A percentile compares a stretch with the other conserved stretches of the same genome.
phyloP scores from a whole-genome alignment of 2,329 filamentous ascomycete species.

The Cadophora sp. region DNA sequence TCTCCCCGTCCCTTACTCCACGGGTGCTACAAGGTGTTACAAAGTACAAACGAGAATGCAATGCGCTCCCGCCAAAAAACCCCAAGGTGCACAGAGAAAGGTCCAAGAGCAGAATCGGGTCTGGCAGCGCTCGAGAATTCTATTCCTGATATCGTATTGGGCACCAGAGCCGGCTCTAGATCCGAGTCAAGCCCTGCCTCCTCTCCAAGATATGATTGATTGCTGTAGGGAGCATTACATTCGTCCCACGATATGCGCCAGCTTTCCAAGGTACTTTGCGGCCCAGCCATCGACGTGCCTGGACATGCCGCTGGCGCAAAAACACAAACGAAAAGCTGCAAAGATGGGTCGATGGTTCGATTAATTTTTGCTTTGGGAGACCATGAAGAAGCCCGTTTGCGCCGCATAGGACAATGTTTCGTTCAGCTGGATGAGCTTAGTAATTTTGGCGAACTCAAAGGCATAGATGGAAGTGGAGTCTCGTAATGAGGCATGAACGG shows the following conservation, averaged over 20 bases:
- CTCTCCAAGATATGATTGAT: background rate
- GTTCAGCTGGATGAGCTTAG: background rate
- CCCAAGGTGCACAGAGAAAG: background rate
- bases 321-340: constrained; percentile 3
- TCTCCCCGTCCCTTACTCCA: background rate
- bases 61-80: background rate
- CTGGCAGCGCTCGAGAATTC: background rate
- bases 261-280: background rate
- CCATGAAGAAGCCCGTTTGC: background rate
- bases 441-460: background rate
- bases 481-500: no score
- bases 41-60: constrained; percentile 9
- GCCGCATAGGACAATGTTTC: background rate
- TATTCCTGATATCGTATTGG: background rate
- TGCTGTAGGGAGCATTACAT: background rate
- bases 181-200: background rate
- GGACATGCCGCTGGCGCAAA: constrained; percentile 7
- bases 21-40: background rate
- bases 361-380: background rate
- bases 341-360: background rate
- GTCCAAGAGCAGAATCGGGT: background rate
- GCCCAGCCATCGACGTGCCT: constrained; percentile 4
- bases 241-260: background rate
- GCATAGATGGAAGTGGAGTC: background rate
- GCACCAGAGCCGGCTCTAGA: background rate